Conservation (phyloP, 2,329 filamentous ascomycete genomes). For the Monosporascus sp. region DNA sequence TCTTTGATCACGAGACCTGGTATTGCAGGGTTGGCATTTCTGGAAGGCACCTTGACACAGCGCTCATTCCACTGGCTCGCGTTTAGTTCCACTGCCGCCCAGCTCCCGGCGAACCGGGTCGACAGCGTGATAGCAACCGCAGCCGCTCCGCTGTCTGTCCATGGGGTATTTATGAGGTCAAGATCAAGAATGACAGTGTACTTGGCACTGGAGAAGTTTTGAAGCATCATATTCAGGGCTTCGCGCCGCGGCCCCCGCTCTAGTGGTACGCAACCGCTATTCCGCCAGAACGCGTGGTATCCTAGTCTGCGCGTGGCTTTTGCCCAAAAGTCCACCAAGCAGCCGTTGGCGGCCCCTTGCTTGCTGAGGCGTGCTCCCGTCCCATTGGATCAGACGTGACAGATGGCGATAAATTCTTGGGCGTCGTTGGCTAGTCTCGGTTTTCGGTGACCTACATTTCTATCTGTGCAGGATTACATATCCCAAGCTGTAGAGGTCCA, state of each 20-base stretch:
- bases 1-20: slow-evolving; percentile 3
- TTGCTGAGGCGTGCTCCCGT: slow-evolving; percentile 9
- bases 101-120: slow-evolving; percentile 8
- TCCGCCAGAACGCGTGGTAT: slow-evolving; percentile 26
- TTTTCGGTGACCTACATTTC: not conserved
- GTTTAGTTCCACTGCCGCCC: slow-evolving; percentile 7
- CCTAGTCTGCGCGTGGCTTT: slow-evolving; percentile 8
- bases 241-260: slow-evolving; percentile 6
- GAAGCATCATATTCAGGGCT: slow-evolving; percentile 9
- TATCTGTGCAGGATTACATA: not conserved
- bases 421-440: not conserved
- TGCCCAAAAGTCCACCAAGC: slow-evolving; percentile 19
- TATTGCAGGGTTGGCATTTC: not conserved
- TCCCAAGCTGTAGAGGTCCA: not conserved
- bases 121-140: slow-evolving; percentile 4
- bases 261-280: slow-evolving; percentile 20
- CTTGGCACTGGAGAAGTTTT: slow-evolving; percentile 5
- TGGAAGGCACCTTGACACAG: slow-evolving; percentile 5
- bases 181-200: slow-evolving; percentile 8
- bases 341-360: slow-evolving; percentile 21
- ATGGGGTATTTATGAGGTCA: slow-evolving; percentile 4
- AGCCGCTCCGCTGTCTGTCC: slow-evolving; percentile 3
- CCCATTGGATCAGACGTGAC: slow-evolving; percentile 4
- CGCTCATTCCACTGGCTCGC: not conserved
- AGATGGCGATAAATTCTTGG: slow-evolving; percentile 4